Conservation (phyloP, 2,329 filamentous ascomycete genomes). For the Dothistroma pini region DNA sequence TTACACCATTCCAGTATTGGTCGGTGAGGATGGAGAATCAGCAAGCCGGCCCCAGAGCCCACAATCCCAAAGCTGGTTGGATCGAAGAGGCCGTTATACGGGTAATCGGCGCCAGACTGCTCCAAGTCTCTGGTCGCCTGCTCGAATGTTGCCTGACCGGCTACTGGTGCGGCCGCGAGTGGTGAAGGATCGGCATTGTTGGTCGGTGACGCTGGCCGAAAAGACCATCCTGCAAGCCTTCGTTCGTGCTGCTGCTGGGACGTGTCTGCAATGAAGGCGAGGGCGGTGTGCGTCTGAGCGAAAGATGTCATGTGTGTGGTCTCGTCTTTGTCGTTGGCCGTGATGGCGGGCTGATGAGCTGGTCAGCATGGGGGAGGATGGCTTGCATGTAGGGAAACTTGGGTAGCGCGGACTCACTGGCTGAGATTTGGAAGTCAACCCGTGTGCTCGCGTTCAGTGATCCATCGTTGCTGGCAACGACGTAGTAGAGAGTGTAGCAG, state of each 20-base stretch:
- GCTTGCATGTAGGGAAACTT: too few relatives aligned
- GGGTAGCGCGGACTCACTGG: neutral
- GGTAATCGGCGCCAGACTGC: slow-evolving; percentile 11
- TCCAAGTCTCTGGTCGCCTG: slow-evolving; percentile 18
- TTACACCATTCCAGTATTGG: neutral
- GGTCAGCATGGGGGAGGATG: slow-evolving; percentile 28
- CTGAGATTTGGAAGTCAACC: neutral
- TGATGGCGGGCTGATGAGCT: slow-evolving; percentile 18
- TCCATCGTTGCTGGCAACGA: slow-evolving; percentile 14
- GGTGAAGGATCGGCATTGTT: slow-evolving; percentile 5
- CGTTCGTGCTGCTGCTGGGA: slow-evolving; percentile 9
- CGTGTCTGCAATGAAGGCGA: slow-evolving; percentile 12
- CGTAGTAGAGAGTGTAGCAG: slow-evolving; percentile 16
- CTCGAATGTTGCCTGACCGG: slow-evolving; percentile 7
- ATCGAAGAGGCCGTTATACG: slow-evolving; percentile 14
- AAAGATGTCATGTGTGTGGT: slow-evolving; percentile 10
- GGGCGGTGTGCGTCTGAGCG: slow-evolving; percentile 12
- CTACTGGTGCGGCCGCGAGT: slow-evolving; percentile 1
- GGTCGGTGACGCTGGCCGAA: slow-evolving; percentile 1
- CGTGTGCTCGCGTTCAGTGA: slow-evolving; percentile 17
- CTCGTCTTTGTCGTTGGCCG: slow-evolving; percentile 15
- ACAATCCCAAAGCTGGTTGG: neutral
- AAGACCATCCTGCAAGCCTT: slow-evolving; percentile 6
- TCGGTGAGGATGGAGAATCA: slow-evolving; percentile 2
- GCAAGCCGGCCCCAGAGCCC: neutral